Percentiles rank a stretch among this genome's conserved stretches.
Evolutionary conservation across 2,329 filamentous ascomycete species (phyloP).

Genomic region (Fusarium subglutinans): DNA sequence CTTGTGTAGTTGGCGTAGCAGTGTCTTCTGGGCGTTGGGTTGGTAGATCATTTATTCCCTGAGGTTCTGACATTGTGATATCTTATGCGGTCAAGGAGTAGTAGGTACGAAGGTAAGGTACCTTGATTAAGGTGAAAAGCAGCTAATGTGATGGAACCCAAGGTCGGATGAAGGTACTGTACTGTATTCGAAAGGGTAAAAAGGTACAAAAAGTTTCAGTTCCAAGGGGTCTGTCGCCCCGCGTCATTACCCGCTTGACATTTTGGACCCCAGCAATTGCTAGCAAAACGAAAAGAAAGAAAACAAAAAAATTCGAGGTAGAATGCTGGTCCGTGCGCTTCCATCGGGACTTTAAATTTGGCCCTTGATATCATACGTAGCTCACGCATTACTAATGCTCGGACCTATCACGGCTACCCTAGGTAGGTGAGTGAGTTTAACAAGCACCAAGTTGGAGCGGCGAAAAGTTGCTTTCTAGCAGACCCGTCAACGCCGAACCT

Average conservation of each 20-base stretch:
- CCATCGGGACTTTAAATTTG: background rate
- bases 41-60: background rate
- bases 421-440: background rate
- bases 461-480: constrained; percentile 40
- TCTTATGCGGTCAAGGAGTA: background rate
- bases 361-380: constrained; percentile 45
- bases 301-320: background rate
- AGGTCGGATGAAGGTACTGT: background rate
- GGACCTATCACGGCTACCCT: constrained; percentile 36
- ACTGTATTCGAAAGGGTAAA: background rate
- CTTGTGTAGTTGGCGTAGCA: background rate
- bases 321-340: constrained; percentile 13
- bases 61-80: constrained; percentile 25
- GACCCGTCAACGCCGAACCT: constrained; percentile 26
- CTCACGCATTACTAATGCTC: constrained; percentile 48
- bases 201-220: constrained; percentile 1
- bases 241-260: constrained; percentile 29
- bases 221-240: constrained; percentile 22
- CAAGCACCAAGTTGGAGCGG: constrained; percentile 33
- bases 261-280: constrained; percentile 1
- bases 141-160: background rate
- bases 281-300: background rate
- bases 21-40: background rate
- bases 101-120: background rate
- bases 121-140: background rate